Conservation (phyloP, 345 rosid species). For the Triadica sebifera region DNA sequence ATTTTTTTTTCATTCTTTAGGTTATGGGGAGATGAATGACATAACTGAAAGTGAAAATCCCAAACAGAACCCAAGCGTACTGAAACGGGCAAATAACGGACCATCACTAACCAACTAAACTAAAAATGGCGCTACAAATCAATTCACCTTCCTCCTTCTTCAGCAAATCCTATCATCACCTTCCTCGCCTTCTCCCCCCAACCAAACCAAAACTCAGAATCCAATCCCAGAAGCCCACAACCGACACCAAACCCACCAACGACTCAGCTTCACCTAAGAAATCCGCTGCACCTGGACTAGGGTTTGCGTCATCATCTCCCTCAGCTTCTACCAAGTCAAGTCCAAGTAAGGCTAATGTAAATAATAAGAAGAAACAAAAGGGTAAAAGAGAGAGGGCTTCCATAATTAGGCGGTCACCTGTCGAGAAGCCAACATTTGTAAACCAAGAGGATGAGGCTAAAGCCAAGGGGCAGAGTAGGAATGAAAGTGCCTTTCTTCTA, state of each 20-base stretch:
- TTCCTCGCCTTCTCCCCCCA: constrained; percentile 20
- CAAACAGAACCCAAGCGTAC: background rate
- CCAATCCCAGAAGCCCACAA: constrained; percentile 43
- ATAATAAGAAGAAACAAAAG: constrained; percentile 40
- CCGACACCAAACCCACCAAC: constrained; percentile 37
- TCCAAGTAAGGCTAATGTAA: constrained; percentile 8
- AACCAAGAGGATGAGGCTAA: constrained; percentile 52
- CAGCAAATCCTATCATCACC: constrained; percentile 32
- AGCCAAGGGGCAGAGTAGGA: constrained; percentile 54
- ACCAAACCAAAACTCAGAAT: constrained; percentile 37
- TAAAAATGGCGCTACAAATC: constrained; percentile 74
- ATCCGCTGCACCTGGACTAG: constrained; percentile 44
- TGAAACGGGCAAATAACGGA: constrained; percentile 6
- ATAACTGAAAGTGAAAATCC: background rate
- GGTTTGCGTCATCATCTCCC: constrained; percentile 54
- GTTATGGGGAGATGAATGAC: background rate
- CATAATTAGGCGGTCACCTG: constrained; percentile 58
- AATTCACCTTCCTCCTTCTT: constrained; percentile 33
- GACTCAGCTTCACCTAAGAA: constrained; percentile 37
- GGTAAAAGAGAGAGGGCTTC: constrained; percentile 53
- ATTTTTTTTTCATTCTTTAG: too few relatives aligned
- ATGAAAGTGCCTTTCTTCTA: constrained; percentile 85
- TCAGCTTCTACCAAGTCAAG: constrained; percentile 24
- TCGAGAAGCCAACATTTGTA: constrained; percentile 55
- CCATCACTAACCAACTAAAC: constrained; percentile 28